Evolutionary conservation across 768 basidiomycete species (phyloP).

Genomic region (Leucogyrophana mollusca): DNA sequence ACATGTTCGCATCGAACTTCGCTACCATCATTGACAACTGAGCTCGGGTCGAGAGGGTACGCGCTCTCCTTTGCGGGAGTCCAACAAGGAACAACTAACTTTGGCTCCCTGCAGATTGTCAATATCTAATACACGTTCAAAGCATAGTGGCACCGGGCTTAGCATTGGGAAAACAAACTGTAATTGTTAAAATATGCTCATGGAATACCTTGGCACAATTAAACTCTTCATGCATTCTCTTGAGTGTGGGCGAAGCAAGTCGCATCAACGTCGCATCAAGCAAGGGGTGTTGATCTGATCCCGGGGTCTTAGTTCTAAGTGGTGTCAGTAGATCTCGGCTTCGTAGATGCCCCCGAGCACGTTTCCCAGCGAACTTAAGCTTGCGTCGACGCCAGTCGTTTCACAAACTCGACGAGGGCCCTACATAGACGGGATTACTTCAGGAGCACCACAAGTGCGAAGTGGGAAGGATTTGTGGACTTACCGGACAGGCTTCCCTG

Average conservation of each 20-base stretch:
- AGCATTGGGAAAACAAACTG: too few relatives aligned
- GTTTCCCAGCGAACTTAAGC: slow-evolving; percentile 8
- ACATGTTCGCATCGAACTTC: slow-evolving; percentile 12
- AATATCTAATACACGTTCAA: too few relatives aligned
- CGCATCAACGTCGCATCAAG: too few relatives aligned
- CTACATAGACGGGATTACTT: slow-evolving; percentile 12
- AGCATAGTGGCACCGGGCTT: too few relatives aligned
- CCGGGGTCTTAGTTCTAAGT: background rate
- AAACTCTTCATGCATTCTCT: too few relatives aligned
- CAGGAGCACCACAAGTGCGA: too few relatives aligned
- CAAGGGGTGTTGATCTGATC: background rate
- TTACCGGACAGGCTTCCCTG: slow-evolving; percentile 76
- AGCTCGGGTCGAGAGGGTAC: background rate
- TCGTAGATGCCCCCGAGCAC: background rate
- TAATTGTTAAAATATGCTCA: too few relatives aligned
- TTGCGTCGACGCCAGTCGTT: slow-evolving; percentile 19
- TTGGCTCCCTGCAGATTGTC: too few relatives aligned
- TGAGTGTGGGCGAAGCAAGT: too few relatives aligned
- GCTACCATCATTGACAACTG: slow-evolving; percentile 10
- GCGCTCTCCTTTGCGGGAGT: too few relatives aligned
- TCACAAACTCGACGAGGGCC: slow-evolving; percentile 32
- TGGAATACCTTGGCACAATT: too few relatives aligned
- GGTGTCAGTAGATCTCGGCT: background rate
- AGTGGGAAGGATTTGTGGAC: slow-evolving; percentile 19
- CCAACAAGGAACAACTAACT: too few relatives aligned